These are phyloP conservation scores for Kwoniella dejecticola DNA, from an alignment of 768 basidiomycete species.

Conservation along the genomic window DNA sequence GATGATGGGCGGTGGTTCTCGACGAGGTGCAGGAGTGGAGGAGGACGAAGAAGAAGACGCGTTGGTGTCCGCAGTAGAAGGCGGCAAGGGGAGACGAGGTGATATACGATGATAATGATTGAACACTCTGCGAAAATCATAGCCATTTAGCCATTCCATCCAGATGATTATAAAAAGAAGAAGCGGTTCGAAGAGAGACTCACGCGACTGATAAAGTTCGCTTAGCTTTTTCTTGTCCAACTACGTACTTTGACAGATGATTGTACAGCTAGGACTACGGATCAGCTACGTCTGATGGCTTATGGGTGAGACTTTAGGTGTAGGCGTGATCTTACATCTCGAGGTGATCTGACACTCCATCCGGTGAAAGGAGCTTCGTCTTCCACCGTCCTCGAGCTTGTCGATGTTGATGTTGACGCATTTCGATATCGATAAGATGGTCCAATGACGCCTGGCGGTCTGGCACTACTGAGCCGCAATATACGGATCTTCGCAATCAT, in stretches of 20 bases:
- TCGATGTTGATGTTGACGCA: not conserved
- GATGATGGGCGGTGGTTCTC: slow-evolving; percentile 20
- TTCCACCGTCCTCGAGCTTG: not conserved
- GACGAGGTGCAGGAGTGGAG: slow-evolving; percentile 3
- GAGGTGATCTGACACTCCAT: slow-evolving; percentile 39
- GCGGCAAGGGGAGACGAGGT: slow-evolving; percentile 58
- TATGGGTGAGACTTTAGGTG: too few relatives aligned
- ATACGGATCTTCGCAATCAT: not conserved
- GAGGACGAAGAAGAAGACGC: too few relatives aligned
- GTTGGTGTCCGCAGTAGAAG: slow-evolving; percentile 10
- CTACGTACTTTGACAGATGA: slow-evolving; percentile 83
- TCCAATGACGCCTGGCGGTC: not conserved
- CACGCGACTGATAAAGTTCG: slow-evolving; percentile 92
- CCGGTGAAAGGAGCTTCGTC: slow-evolving; percentile 21
- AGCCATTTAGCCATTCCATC: not conserved
- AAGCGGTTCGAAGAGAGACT: slow-evolving; percentile 55
- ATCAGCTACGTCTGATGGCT: not conserved
- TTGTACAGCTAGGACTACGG: slow-evolving; percentile 66
- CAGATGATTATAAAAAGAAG: too few relatives aligned
- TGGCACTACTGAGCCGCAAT: not conserved
- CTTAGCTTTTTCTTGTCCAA: slow-evolving; percentile 91
- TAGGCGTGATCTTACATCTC: slow-evolving; percentile 44
- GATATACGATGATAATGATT: slow-evolving; percentile 82
- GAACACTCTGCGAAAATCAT: slow-evolving; percentile 67
- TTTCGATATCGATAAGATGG: not conserved